These are phyloP conservation scores for Schwanniomyces polymorphus DNA, from an alignment of 805 yeast genomes.

Conservation along the genomic window DNA sequence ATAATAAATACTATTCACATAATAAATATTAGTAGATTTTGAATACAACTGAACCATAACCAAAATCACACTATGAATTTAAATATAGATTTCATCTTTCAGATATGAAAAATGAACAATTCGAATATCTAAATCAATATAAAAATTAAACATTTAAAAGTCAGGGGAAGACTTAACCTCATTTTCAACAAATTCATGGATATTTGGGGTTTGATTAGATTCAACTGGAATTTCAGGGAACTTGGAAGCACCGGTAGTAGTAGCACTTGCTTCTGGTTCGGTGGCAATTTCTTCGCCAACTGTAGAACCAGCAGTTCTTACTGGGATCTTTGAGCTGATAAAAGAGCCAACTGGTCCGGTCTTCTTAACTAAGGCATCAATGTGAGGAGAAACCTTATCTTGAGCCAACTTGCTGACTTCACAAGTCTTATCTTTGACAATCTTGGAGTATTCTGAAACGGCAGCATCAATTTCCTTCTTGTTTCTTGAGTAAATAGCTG, in stretches of 20 bases:
- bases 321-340: constrained; percentile 56
- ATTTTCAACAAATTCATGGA: constrained; percentile 21
- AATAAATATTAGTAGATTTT: background rate
- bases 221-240: constrained; percentile 44
- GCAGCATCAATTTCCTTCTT: constrained; percentile 75
- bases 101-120: background rate
- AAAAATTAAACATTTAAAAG: background rate
- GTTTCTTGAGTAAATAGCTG: constrained; percentile 70
- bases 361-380: constrained; percentile 56
- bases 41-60: background rate
- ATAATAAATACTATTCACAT: background rate
- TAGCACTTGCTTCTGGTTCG: constrained; percentile 21
- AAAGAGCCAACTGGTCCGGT: constrained; percentile 67
- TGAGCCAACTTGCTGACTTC: constrained; percentile 40
- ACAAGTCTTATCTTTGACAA: constrained; percentile 52
- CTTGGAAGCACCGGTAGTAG: constrained; percentile 35
- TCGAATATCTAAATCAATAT: background rate
- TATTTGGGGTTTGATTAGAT: constrained; percentile 15
- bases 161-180: constrained; percentile 15
- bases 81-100: background rate
- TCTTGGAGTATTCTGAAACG: constrained; percentile 41
- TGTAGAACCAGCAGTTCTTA: constrained; percentile 72
- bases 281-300: constrained; percentile 41
- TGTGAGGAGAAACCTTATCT: constrained; percentile 53
- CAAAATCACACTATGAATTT: background rate